phyloP scores from a whole-genome alignment of 2,329 filamentous ascomycete species.

The Sarocladium oryzae region DNA sequence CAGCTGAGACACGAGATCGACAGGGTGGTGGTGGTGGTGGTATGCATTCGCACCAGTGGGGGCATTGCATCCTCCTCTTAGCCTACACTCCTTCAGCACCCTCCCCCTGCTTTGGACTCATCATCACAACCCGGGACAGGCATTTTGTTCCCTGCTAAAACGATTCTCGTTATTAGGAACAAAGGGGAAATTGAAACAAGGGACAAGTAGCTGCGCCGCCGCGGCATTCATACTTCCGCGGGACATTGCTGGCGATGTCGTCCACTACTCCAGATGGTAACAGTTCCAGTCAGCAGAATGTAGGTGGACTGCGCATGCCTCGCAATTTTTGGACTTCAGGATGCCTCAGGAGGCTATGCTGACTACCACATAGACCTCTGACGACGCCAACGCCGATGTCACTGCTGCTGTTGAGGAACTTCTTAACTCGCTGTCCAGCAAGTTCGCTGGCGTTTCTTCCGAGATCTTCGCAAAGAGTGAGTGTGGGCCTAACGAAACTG shows the following conservation, averaged over 20 bases:
- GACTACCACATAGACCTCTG: constrained; percentile 25
- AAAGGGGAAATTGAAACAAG: too few relatives aligned
- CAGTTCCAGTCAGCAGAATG: constrained; percentile 27
- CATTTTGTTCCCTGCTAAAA: too few relatives aligned
- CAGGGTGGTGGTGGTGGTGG: background rate
- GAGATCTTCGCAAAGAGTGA: constrained; percentile 86
- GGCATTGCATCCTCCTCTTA: background rate
- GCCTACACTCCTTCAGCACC: too few relatives aligned
- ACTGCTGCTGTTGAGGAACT: constrained; percentile 79
- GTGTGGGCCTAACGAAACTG: constrained; percentile 22
- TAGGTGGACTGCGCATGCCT: constrained; percentile 21
- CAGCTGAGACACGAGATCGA: background rate
- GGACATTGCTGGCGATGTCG: constrained; percentile 25
- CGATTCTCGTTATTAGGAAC: too few relatives aligned
- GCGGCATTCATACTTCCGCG: too few relatives aligned
- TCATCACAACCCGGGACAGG: too few relatives aligned
- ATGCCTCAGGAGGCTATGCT: background rate
- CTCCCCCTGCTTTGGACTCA: too few relatives aligned
- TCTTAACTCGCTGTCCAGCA: constrained; percentile 74
- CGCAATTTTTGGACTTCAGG: too few relatives aligned
- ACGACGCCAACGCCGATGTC: constrained; percentile 56
- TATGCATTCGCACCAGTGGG: background rate
- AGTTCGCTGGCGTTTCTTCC: constrained; percentile 76
- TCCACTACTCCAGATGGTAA: constrained; percentile 28
- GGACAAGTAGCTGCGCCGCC: too few relatives aligned